Evolutionary conservation across 2,329 filamentous ascomycete species (phyloP), one percentile per base, ranked within the genome.

Genomic region (Pseudonectria buxi): DNA sequence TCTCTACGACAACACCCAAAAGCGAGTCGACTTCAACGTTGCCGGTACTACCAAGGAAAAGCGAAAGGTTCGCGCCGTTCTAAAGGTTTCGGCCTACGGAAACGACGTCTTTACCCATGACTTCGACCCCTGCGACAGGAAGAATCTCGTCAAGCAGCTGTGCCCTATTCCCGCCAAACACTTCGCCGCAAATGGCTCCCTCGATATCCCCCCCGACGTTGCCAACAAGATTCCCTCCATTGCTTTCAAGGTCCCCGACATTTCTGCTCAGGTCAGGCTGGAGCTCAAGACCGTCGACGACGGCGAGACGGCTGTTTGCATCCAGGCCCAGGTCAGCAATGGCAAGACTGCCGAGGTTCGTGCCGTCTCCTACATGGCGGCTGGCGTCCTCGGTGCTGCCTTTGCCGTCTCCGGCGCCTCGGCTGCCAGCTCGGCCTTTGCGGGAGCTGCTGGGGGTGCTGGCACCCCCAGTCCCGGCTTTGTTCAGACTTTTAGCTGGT

Each of bases 181-280:
- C 6, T 98, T 96, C 54, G 63, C 76, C 11, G 88, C 90, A 7
- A 64, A 67, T 28, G 90, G 88, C 30, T 66, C 64, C 4, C 83
- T 92, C 58, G 62, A 69, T 22, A 84, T 98, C 26, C 84, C 88
- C 12, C 62, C 74, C 0, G 54, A 79, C 41, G 90, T 81, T 55
- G 79, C 86, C 37, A 72, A 72, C 35, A 65, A 83, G 62, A 90
- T 98, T 27, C 92, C 92, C 2, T 67, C 77, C 3, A 94, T 98
- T 47, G 90, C 90, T 10, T 98, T 95, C 65, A 75, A 77, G 41
- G 71, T 98, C 24, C 92, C 92, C 32, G 89, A 98, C 57, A 83
- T 98, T 49, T 82, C 90, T 36, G 90, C 90, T 26, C 65, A 82
- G 51, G 92, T 89, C 24, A 92, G 81, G 29, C 67, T 98, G 44